Conservation (phyloP, 805 yeast species). For the Sungouiella thailandica region DNA sequence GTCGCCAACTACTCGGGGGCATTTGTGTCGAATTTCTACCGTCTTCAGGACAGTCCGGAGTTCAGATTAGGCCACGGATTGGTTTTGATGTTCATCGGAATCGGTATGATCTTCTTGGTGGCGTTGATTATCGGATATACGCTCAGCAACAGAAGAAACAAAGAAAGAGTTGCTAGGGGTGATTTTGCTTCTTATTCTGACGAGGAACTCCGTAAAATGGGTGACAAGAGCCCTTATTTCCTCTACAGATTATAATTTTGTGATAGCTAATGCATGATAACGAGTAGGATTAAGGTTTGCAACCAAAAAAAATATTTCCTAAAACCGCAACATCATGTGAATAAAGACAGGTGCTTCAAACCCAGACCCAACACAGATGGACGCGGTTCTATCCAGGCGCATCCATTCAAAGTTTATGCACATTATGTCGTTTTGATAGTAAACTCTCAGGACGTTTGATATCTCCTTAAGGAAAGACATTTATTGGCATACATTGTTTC, state of each 20-base stretch:
- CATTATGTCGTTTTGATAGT: too few species aligned
- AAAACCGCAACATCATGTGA: too few species aligned
- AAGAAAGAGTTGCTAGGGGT: slow-evolving; percentile 12
- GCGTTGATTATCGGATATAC: slow-evolving; percentile 19
- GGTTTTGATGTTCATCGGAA: slow-evolving; percentile 21
- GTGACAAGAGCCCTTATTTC: slow-evolving; percentile 38
- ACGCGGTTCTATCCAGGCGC: too few species aligned
- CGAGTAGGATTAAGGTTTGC: too few species aligned
- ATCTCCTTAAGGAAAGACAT: too few species aligned
- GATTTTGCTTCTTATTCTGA: slow-evolving; percentile 21
- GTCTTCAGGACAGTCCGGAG: slow-evolving; percentile 18
- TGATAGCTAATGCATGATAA: too few species aligned
- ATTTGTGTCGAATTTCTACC: slow-evolving; percentile 26
- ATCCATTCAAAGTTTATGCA: too few species aligned
- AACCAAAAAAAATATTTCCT: too few species aligned
- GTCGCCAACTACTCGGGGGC: slow-evolving; percentile 33
- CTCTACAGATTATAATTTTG: slow-evolving; percentile 17
- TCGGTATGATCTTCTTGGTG: slow-evolving; percentile 21
- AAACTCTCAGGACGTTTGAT: too few species aligned
- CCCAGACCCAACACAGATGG: too few species aligned
- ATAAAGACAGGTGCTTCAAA: too few species aligned
- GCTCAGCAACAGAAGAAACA: slow-evolving; percentile 17
- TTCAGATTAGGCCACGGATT: slow-evolving; percentile 25
- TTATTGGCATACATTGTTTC: too few species aligned
- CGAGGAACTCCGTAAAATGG: slow-evolving; percentile 28